Base-by-base conservation (phyloP, 331 rosid species). In the Rhamnella rubrinervis region DNA sequence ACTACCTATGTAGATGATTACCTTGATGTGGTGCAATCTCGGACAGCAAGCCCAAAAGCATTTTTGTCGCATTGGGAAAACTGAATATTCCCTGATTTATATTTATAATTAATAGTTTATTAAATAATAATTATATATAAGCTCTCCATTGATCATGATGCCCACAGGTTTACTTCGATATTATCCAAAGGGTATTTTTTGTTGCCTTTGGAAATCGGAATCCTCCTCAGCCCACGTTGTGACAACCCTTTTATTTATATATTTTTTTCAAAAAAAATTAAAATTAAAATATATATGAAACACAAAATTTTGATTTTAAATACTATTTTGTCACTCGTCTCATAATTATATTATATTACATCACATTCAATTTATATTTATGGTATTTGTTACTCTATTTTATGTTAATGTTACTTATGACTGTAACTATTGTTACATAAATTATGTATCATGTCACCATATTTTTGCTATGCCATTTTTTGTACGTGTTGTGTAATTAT, bases 11-110 rank as follows among this genome's bases (percentile, higher is more conserved):
- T 31, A 31, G 0, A 31, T 31, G 35, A 31, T 63, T 58, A 71
- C 78, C 75, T 77, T 46, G 79, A 64, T 77, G 77, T 68, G 66
- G 76, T 67, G 61, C 51, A 76, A 71, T 75, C 63, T 58, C 55
- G 37, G 66, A 68, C 61, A 69, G 77, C 71, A 70, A 85, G 59
- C 73, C 81, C 80, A 63, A 71, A 69, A 86, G 95, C 82, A 93
- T 87, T 86, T 82, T 93, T 93, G 97, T 90, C 92, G 96, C 95
- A 81, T 88, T 84, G 90, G 96, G 78, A 84, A 86, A 69, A 79
- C 86, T 86, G 86, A 90, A 85, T 88, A 88, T 90, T 87, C 93
- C 75, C 26, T 53, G 10, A 10, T 28, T 57, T n/a, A 31, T 19
- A 70, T 28, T 58, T 58, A 21, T 25, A 20, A 25, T 6, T 19